These are phyloP conservation scores for Diospyros lotus DNA, from an alignment of 148 eudicot species.

Conservation along the genomic window DNA sequence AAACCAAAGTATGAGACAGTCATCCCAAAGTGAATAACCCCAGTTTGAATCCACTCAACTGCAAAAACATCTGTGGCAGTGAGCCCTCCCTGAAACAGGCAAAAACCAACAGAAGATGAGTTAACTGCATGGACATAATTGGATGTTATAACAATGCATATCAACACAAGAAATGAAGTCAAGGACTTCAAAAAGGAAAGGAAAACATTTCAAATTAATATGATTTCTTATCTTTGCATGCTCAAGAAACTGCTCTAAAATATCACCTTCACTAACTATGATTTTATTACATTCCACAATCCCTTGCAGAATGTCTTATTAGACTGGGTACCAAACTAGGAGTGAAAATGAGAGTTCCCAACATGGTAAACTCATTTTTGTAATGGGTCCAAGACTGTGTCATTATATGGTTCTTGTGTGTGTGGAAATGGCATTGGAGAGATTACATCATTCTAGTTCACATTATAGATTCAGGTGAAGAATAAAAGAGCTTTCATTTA, in stretches of 20 bases:
- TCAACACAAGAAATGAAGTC: background rate
- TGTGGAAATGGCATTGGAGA: background rate
- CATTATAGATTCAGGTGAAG: too few species aligned
- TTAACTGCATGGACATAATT: background rate
- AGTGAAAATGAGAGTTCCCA: background rate
- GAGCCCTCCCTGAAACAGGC: slow-evolving; percentile 80
- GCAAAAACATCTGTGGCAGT: slow-evolving; percentile 98
- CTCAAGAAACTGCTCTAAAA: background rate
- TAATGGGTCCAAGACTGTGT: background rate
- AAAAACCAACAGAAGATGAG: slow-evolving; percentile 9
- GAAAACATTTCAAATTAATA: background rate
- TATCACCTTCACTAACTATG: background rate
- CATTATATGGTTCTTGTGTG: background rate
- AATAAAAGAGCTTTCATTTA: too few species aligned
- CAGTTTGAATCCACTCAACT: slow-evolving; percentile 91
- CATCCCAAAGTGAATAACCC: slow-evolving; percentile 82
- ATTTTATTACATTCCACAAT: background rate
- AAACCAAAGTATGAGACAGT: slow-evolving; percentile 94
- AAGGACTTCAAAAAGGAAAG: background rate
- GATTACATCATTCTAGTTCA: too few species aligned
- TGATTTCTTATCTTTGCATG: background rate
- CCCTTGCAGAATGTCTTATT: background rate
- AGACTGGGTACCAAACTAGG: background rate
- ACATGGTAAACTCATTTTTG: background rate
- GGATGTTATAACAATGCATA: background rate